A percentile compares a stretch with the other conserved stretches of the same genome.
Conservation (phyloP, 2,329 filamentous ascomycete species). For the Thermomyces lanuginosus region DNA sequence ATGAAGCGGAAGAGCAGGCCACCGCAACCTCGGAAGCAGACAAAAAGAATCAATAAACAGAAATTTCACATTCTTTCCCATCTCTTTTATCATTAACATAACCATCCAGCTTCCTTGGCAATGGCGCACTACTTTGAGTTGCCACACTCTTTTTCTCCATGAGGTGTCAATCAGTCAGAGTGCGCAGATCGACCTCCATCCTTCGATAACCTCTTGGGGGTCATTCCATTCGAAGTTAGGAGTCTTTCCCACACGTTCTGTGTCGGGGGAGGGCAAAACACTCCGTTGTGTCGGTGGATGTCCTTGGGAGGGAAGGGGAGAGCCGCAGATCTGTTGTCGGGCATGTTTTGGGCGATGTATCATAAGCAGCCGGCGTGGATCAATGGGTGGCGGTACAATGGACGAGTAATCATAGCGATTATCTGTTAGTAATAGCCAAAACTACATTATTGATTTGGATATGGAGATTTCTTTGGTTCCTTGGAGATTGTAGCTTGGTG, state of each 20-base stretch:
- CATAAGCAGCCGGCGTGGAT: too few relatives aligned
- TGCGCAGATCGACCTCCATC: constrained; percentile 56
- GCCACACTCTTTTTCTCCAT: constrained; percentile 66
- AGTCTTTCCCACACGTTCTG: too few relatives aligned
- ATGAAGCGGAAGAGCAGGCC: constrained; percentile 33
- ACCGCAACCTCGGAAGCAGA: constrained; percentile 2
- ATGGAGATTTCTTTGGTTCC: too few relatives aligned
- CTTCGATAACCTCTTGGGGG: constrained; percentile 18
- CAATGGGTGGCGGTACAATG: too few relatives aligned
- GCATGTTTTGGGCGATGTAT: too few relatives aligned
- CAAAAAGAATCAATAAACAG: constrained; percentile 5
- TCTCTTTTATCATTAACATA: background rate
- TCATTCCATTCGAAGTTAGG: constrained; percentile 13
- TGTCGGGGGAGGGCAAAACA: background rate
- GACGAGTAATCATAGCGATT: too few relatives aligned
- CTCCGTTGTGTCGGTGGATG: too few relatives aligned
- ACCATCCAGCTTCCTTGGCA: background rate
- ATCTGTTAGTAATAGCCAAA: too few relatives aligned
- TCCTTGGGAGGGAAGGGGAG: too few relatives aligned
- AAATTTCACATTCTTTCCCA: background rate
- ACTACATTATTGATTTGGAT: too few relatives aligned
- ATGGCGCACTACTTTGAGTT: constrained; percentile 96
- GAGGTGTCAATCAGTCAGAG: constrained; percentile 91
- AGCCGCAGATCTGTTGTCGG: too few relatives aligned
- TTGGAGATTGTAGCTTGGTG: too few relatives aligned